Evolutionary conservation across 2,329 filamentous ascomycete species (phyloP), one percentile per base, ranked within the genome.

Genomic region (Emmonsiellopsis sp.): DNA sequence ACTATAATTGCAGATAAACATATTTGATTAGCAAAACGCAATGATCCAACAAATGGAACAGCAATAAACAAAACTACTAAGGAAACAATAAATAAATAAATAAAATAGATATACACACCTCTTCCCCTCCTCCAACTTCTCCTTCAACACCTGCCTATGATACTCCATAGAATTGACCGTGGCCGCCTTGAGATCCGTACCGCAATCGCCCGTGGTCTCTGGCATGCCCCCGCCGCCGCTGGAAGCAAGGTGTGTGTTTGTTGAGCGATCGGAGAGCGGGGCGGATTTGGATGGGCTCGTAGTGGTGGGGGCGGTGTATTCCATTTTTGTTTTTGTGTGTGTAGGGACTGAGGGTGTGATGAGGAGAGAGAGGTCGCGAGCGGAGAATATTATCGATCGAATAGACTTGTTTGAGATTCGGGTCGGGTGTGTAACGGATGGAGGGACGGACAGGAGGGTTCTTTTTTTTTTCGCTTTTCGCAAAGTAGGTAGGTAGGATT

Each of bases 91-190:
- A 36, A 36, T 13, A 49, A 13, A 17, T 17, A 17, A 42, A 40
- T 49, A 27, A n/a, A 50, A 46, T 17, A 17, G 17, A 62, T 66
- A 59, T 58, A 73, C 71, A 69, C 58, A 72, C 70, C 68, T 68
- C 13, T 72, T 68, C 17, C 62, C 64, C 13, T 61, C 65, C 11
- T 71, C 64, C 17, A 74, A 49, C 56, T 72, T 71, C 4, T 65
- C 70, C 55, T 74, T 71, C 47, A 74, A 57, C 1, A 68, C 61
- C 55, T 72, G 67, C 11, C 72, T 67, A 52, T 74, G 72, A 44
- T 73, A 68, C 5, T 74, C 72, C 68, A 74, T 69, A 31, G 70
- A 71, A 42, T 64, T 65, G 6, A 56, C 57, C 2, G 63, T 58
- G 21, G 61, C 57, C n/a, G 60, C 54, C 59, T 71, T 71, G 39